Evolutionary conservation across 305 asterid genomes (phyloP).

Genomic region (Fraxinus albicans): DNA sequence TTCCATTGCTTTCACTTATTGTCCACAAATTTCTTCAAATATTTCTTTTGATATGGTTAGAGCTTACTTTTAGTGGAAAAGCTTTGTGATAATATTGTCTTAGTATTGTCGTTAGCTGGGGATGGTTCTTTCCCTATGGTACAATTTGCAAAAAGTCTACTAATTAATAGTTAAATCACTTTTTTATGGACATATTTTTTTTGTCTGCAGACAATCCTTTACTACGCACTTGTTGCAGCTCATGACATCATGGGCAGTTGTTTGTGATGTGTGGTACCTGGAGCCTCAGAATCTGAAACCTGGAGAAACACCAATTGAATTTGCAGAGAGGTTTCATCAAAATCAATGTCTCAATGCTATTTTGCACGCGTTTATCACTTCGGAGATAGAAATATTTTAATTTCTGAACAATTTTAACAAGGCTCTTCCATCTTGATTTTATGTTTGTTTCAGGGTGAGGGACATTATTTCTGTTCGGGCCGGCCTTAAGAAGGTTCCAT

Average conservation of each 20-base stretch:
- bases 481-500: constrained; percentile 91
- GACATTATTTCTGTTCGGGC: constrained; percentile 92
- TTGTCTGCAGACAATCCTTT: constrained; percentile 57
- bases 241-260: constrained; percentile 93
- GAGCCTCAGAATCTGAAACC: constrained; percentile 92
- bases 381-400: not conserved
- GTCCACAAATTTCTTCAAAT: not conserved
- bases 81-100: not conserved
- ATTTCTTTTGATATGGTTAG: not conserved
- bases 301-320: constrained; percentile 89
- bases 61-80: constrained; percentile 8
- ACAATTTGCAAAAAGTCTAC: not conserved
- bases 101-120: not conserved
- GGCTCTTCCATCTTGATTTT: constrained; percentile 1
- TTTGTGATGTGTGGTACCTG: constrained; percentile 98
- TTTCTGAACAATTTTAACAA: not conserved
- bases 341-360: constrained; percentile 6
- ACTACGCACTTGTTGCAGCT: constrained; percentile 67
- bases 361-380: not conserved
- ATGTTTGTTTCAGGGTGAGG: constrained; percentile 63
- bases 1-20: not conserved
- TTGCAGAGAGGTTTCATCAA: constrained; percentile 61
- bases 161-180: not conserved
- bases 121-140: not conserved
- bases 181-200: not conserved